phyloP scores from a whole-genome alignment of 176 grass and related monocot species.

The Bonia amplexicaulis region DNA sequence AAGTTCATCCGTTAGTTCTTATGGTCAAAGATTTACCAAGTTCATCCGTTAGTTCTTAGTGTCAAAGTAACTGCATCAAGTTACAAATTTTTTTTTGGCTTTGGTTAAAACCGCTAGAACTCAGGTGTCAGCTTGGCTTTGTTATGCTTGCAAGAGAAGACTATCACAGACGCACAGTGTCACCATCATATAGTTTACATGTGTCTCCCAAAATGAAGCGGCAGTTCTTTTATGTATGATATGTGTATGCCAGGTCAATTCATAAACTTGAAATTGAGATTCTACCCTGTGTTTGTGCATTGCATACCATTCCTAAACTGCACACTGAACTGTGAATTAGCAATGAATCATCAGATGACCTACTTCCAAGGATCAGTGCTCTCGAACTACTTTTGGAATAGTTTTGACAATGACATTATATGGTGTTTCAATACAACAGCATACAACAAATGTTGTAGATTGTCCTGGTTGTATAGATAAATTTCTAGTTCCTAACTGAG shows the following conservation, averaged over 20 bases:
- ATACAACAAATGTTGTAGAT: neutral
- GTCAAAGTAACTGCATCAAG: neutral
- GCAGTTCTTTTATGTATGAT: neutral
- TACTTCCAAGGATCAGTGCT: neutral
- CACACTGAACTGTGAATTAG: neutral
- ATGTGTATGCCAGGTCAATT: neutral
- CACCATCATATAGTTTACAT: neutral
- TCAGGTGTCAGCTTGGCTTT: neutral
- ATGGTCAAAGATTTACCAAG: neutral
- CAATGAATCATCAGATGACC: neutral
- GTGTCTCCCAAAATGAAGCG: neutral
- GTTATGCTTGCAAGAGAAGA: neutral
- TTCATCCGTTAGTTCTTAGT: neutral
- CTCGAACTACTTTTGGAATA: neutral
- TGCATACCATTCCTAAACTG: neutral
- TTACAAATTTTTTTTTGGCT: neutral
- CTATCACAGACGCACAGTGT: neutral
- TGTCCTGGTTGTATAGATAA: neutral
- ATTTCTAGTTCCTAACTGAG: neutral
- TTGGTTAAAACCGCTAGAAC: neutral
- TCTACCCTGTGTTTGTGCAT: neutral
- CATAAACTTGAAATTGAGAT: neutral
- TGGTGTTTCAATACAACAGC: constrained; percentile 14
- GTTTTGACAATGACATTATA: neutral
- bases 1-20: neutral